These are phyloP conservation scores for Periconia macrospinosa DNA, from an alignment of 2,329 filamentous ascomycete species.

Conservation along the genomic window DNA sequence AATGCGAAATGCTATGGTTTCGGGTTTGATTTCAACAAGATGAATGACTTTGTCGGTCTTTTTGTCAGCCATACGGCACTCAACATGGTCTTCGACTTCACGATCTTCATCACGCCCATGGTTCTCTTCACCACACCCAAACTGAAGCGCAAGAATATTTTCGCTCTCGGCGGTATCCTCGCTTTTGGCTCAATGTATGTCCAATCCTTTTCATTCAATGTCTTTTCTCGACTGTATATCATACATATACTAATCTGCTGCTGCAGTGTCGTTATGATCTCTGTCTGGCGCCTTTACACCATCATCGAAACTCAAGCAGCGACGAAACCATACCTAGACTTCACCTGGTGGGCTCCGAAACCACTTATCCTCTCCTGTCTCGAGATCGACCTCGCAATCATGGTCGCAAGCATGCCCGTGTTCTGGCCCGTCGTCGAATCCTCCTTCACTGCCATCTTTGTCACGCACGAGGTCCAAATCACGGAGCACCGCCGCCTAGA, in stretches of 20 bases:
- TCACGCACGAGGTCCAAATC: conserved; percentile 38
- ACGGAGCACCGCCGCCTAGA: conserved; percentile 27
- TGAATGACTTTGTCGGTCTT: conserved; percentile 21
- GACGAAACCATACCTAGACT: conserved; percentile 35
- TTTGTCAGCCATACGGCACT: conserved; percentile 32
- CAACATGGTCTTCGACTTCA: conserved; percentile 41
- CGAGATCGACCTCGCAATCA: conserved; percentile 38
- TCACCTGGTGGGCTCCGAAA: conserved; percentile 33
- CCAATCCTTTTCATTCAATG: not conserved
- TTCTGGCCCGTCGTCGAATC: conserved; percentile 39
- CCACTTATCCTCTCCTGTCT: conserved; percentile 32
- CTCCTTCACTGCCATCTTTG: conserved; percentile 31
- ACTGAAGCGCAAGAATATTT: conserved; percentile 26
- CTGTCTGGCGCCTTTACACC: conserved; percentile 33
- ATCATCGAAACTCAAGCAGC: conserved; percentile 30
- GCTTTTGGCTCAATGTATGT: conserved; percentile 36
- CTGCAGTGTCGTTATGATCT: conserved; percentile 31
- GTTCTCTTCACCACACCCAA: conserved; percentile 31
- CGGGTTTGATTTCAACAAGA: conserved; percentile 25
- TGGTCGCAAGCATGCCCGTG: conserved; percentile 39
- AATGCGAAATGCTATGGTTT: conserved; percentile 33
- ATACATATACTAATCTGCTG: conserved; percentile 9
- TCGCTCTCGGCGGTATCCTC: conserved; percentile 37
- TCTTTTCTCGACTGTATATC: not conserved
- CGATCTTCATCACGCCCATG: conserved; percentile 34